phyloP scores from a whole-genome alignment of 768 basidiomycete genomes.

The Rubroboletus satanas region DNA sequence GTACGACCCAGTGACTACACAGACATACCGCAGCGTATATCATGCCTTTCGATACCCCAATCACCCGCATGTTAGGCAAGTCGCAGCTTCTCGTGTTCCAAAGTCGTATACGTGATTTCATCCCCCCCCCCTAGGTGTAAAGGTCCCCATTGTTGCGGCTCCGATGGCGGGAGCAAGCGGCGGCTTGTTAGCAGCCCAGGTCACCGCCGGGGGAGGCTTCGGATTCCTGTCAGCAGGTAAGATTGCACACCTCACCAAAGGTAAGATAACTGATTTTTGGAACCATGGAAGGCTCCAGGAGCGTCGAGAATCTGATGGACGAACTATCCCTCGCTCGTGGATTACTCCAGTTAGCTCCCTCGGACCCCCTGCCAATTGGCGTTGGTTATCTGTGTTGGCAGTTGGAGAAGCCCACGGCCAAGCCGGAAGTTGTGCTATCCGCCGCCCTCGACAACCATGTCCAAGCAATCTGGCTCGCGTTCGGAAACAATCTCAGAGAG shows the following conservation, averaged over 20 bases:
- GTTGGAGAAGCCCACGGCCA: constrained; percentile 47
- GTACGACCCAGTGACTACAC: not conserved
- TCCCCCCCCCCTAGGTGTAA: constrained; percentile 39
- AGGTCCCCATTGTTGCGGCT: constrained; percentile 57
- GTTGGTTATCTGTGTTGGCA: constrained; percentile 75
- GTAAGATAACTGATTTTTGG: constrained; percentile 1
- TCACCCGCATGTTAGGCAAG: constrained; percentile 53
- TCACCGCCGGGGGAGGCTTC: constrained; percentile 67
- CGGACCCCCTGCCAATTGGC: constrained; percentile 52
- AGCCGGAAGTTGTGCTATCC: constrained; percentile 42
- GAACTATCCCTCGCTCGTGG: constrained; percentile 55
- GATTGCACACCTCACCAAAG: not conserved
- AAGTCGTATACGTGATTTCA: not conserved
- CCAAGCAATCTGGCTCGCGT: constrained; percentile 71
- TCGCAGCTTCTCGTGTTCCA: constrained; percentile 1
- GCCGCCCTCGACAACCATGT: constrained; percentile 53
- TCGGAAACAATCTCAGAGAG: constrained; percentile 51
- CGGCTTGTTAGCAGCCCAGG: constrained; percentile 56
- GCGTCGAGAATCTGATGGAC: constrained; percentile 39
- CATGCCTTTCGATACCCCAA: constrained; percentile 32
- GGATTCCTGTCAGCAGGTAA: constrained; percentile 69
- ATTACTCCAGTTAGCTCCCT: constrained; percentile 33
- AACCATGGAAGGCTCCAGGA: constrained; percentile 42
- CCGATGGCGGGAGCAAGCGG: constrained; percentile 74
- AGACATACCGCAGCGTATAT: not conserved